Evolutionary conservation across 2,329 filamentous ascomycete species (phyloP).

Genomic region (Alternaria sp.): DNA sequence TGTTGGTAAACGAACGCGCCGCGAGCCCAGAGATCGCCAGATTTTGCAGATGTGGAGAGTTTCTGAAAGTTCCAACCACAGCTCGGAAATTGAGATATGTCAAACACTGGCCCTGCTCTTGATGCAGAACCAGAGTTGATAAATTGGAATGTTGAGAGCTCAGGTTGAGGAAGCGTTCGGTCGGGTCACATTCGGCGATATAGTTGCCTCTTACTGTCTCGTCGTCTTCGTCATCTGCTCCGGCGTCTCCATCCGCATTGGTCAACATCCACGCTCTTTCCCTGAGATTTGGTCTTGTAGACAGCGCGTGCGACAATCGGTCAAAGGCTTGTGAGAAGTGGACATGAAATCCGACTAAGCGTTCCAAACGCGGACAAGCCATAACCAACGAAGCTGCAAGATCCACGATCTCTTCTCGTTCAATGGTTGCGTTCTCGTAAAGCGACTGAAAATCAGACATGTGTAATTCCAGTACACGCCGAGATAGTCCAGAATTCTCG

Average conservation of each 20-base stretch:
- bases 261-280: constrained; percentile 63
- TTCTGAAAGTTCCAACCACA: constrained; percentile 60
- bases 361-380: constrained; percentile 64
- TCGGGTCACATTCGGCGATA: constrained; percentile 54
- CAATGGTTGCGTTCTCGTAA: constrained; percentile 47
- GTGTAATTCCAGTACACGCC: constrained; percentile 60
- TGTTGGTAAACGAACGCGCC: constrained; percentile 61
- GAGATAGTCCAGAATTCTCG: constrained; percentile 58
- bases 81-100: constrained; percentile 60
- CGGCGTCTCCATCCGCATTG: constrained; percentile 21
- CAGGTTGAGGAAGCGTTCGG: constrained; percentile 61
- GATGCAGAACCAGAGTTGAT: constrained; percentile 59
- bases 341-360: constrained; percentile 60
- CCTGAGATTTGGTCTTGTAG: constrained; percentile 60
- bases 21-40: constrained; percentile 63
- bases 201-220: constrained; percentile 36
- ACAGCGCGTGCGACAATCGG: constrained; percentile 62
- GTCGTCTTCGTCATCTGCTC: constrained; percentile 40
- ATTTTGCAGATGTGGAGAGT: constrained; percentile 60
- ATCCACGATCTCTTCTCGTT: constrained; percentile 59
- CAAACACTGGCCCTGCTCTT: constrained; percentile 38
- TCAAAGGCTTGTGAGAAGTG: constrained; percentile 62
- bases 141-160: constrained; percentile 60
- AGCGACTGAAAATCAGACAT: constrained; percentile 57
- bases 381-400: constrained; percentile 64